These are phyloP conservation scores for Xylaria telfairii DNA, from an alignment of 495 filamentous ascomycete genomes.

Conservation along the genomic window DNA sequence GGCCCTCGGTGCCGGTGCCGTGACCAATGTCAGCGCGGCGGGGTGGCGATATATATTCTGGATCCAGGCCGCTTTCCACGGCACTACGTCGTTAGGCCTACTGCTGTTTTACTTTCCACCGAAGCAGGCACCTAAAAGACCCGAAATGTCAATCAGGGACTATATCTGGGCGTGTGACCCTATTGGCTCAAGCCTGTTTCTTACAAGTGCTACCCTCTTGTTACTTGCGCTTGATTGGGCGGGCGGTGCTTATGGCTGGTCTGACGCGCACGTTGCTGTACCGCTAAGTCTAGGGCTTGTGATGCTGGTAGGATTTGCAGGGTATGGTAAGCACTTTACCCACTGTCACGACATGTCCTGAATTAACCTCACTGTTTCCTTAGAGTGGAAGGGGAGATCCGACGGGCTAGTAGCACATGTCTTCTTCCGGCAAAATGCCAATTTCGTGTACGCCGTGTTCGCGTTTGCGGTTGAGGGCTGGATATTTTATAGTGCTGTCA, in stretches of 20 bases:
- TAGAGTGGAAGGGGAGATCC: constrained; percentile 60
- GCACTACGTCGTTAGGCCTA: constrained; percentile 51
- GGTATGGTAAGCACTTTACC: constrained; percentile 47
- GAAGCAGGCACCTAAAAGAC: constrained; percentile 42
- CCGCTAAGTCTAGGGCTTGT: constrained; percentile 54
- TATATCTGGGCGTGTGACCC: constrained; percentile 60
- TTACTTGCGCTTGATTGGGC: constrained; percentile 61
- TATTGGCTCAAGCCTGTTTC: constrained; percentile 57
- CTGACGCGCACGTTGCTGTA: constrained; percentile 54
- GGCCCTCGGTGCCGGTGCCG: constrained; percentile 55
- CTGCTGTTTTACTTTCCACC: constrained; percentile 59
- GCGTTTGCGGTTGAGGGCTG: constrained; percentile 64
- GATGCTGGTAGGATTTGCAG: constrained; percentile 50
- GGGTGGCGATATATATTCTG: constrained; percentile 65
- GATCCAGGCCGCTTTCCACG: constrained; percentile 63
- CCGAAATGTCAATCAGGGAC: constrained; percentile 49
- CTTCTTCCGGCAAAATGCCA: constrained; percentile 58
- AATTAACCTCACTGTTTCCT: neutral
- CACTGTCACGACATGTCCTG: neutral
- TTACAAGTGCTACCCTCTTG: constrained; percentile 54
- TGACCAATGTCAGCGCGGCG: constrained; percentile 50
- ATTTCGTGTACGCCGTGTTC: constrained; percentile 59
- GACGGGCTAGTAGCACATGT: constrained; percentile 61
- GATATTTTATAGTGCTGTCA: constrained; percentile 65
- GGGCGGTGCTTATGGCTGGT: constrained; percentile 57